These are phyloP conservation scores for Boeremia lycopersici DNA, from an alignment of 2,329 filamentous ascomycete genomes.

Conservation along the genomic window DNA sequence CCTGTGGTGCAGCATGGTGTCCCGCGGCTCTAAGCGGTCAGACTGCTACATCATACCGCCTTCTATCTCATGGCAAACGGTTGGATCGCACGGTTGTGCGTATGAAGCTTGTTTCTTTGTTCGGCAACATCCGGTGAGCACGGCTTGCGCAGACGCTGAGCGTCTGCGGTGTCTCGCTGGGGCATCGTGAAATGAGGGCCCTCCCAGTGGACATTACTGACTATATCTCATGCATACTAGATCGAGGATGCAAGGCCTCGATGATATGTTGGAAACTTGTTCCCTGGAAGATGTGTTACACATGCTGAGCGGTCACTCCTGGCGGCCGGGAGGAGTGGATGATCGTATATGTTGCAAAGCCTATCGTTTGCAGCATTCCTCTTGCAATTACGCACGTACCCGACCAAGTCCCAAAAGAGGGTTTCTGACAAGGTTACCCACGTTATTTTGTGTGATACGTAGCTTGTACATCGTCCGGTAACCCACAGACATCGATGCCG, in stretches of 20 bases:
- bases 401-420: neutral
- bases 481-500: slow-evolving; percentile 37
- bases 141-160: slow-evolving; percentile 18
- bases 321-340: neutral
- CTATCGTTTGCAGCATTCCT: neutral
- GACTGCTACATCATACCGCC: slow-evolving; percentile 36
- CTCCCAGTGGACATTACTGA: neutral
- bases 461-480: slow-evolving; percentile 35
- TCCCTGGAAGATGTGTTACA: too few relatives aligned
- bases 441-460: slow-evolving; percentile 39
- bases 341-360: neutral
- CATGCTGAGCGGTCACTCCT: neutral
- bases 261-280: neutral
- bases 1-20: slow-evolving; percentile 27
- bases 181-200: neutral
- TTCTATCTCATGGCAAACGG: slow-evolving; percentile 17
- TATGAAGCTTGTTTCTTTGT: slow-evolving; percentile 26
- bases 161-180: too few relatives aligned
- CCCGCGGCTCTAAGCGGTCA: slow-evolving; percentile 33
- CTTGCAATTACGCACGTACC: neutral
- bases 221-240: neutral
- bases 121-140: slow-evolving; percentile 27
- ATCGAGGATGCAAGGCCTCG: neutral
- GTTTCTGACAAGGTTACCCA: slow-evolving; percentile 24
- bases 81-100: slow-evolving; percentile 14